These are phyloP conservation scores for Penicillium sp. DNA, from an alignment of 2,329 filamentous ascomycete species.

Conservation along the genomic window DNA sequence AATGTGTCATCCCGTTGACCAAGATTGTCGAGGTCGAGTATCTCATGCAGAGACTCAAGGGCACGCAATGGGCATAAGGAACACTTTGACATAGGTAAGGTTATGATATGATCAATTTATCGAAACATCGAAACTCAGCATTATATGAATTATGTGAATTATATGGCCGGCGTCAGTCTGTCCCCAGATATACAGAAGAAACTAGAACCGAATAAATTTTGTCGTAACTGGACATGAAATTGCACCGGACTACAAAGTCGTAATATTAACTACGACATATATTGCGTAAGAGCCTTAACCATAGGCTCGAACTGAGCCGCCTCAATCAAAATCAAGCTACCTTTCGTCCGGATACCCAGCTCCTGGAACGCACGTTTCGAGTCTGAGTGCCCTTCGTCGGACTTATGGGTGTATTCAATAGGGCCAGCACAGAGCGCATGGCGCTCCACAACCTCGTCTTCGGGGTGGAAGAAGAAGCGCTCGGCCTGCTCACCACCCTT, in stretches of 20 bases:
- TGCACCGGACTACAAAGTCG: slow-evolving; percentile 8
- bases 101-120: slow-evolving; percentile 15
- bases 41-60: slow-evolving; percentile 81
- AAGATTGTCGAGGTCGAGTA: slow-evolving; percentile 99
- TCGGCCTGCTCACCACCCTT: slow-evolving; percentile 49
- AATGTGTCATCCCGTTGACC: slow-evolving; percentile 92
- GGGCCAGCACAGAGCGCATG: slow-evolving; percentile 67
- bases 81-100: slow-evolving; percentile 13
- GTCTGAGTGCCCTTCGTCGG: slow-evolving; percentile 76
- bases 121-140: slow-evolving; percentile 7
- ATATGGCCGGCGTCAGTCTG: slow-evolving; percentile 2
- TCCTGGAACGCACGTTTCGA: slow-evolving; percentile 95
- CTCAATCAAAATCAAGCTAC: slow-evolving; percentile 84
- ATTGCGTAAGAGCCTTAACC: slow-evolving; percentile 72
- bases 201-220: slow-evolving; percentile 9
- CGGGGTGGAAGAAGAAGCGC: slow-evolving; percentile 88
- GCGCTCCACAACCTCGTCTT: slow-evolving; percentile 84
- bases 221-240: slow-evolving; percentile 20
- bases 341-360: slow-evolving; percentile 78
- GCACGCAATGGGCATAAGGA: slow-evolving; percentile 47
- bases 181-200: not conserved
- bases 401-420: slow-evolving; percentile 75
- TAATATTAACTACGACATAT: slow-evolving; percentile 47
- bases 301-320: slow-evolving; percentile 70
- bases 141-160: slow-evolving; percentile 7